Evolutionary conservation across 495 filamentous ascomycete species (phyloP).

Genomic region (Lasiosphaeria miniovina): DNA sequence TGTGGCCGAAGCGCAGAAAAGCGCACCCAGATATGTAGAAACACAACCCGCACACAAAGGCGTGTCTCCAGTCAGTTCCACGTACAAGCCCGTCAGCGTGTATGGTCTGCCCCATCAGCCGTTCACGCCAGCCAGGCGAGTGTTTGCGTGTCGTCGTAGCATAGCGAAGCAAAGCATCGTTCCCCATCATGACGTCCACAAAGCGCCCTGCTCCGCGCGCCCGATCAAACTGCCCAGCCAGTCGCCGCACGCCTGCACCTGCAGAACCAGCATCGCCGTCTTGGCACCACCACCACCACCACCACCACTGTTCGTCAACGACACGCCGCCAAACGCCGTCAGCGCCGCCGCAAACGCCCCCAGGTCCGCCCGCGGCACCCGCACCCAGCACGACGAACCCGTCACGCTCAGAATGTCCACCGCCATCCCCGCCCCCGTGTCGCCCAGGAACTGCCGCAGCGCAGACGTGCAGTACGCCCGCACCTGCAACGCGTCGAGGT

Average conservation of each 20-base stretch:
- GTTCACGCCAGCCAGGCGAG: no score
- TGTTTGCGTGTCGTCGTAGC: neutral
- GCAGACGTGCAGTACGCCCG: constrained; percentile 70
- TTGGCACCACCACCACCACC: constrained; percentile 24
- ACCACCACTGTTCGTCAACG: constrained; percentile 3
- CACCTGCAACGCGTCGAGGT: constrained; percentile 73
- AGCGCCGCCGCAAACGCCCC: constrained; percentile 56
- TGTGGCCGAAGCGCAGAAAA: neutral
- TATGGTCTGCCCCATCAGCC: no score
- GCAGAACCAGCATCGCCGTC: constrained; percentile 32
- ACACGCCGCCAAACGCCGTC: constrained; percentile 63
- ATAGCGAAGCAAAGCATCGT: no score
- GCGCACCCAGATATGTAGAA: neutral
- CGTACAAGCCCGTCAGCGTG: no score
- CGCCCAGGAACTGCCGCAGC: constrained; percentile 75
- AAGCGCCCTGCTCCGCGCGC: constrained; percentile 30
- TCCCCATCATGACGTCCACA: constrained; percentile 34
- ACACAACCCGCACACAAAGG: neutral
- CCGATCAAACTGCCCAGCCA: constrained; percentile 45
- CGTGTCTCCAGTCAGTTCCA: no score
- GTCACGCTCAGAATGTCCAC: constrained; percentile 75
- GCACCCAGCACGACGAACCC: constrained; percentile 62
- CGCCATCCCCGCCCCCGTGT: constrained; percentile 70
- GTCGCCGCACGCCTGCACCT: constrained; percentile 41
- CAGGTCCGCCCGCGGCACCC: constrained; percentile 68